Percentiles rank a stretch among this genome's conserved stretches.
phyloP scores from a whole-genome alignment of 208 protist genomes.

The Trypanosoma grayi region DNA sequence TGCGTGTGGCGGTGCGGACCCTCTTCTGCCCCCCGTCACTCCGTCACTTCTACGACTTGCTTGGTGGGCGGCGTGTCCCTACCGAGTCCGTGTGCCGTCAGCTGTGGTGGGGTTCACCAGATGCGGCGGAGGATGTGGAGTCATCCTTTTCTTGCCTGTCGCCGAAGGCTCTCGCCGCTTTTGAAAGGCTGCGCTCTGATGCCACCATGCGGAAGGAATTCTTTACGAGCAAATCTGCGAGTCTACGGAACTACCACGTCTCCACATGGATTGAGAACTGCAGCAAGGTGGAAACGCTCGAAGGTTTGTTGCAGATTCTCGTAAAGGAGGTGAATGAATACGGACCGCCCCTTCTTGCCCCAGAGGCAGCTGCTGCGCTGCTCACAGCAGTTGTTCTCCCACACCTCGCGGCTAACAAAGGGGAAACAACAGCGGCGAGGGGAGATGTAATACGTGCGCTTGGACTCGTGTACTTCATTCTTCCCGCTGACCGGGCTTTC shows the following conservation, averaged over 20 bases:
- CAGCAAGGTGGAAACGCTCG: conserved; percentile 30
- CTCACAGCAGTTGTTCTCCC: conserved; percentile 42
- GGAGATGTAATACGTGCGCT: neutral
- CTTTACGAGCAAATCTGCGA: conserved; percentile 11
- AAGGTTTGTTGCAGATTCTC: conserved; percentile 21
- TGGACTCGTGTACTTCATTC: conserved; percentile 33
- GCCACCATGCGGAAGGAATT: conserved; percentile 2
- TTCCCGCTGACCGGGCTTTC: conserved; percentile 31
- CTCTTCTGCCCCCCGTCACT: conserved; percentile 26
- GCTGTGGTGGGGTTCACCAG: conserved; percentile 14
- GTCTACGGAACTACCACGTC: conserved; percentile 61
- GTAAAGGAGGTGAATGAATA: conserved; percentile 16
- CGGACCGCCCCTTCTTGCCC: conserved; percentile 40
- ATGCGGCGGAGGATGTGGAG: neutral
- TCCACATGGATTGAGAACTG: conserved; percentile 61
- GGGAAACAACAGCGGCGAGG: neutral
- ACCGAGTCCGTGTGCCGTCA: conserved; percentile 14
- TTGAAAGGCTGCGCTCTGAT: conserved; percentile 9
- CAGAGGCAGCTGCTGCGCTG: conserved; percentile 52
- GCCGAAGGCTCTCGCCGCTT: neutral
- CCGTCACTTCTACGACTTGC: conserved; percentile 21
- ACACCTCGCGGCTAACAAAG: neutral
- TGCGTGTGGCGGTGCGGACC: conserved; percentile 30
- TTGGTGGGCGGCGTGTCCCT: conserved; percentile 5
- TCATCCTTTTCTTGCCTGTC: conserved; percentile 9